These are phyloP conservation scores for Cladophialophora carrionii DNA, from an alignment of 2,329 filamentous ascomycete species.

Conservation along the genomic window DNA sequence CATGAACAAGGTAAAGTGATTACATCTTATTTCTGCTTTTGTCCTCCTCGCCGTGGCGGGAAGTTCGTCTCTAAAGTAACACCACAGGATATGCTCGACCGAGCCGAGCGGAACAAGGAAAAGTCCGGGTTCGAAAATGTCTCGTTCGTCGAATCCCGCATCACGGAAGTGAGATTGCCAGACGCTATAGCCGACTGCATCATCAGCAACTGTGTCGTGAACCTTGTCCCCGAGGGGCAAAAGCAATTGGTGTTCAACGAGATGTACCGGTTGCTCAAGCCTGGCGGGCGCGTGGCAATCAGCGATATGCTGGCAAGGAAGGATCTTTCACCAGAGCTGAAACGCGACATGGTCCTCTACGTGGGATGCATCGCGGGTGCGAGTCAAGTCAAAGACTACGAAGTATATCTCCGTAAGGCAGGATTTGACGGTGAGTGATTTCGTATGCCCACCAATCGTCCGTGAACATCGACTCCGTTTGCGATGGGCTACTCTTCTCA, in stretches of 20 bases:
- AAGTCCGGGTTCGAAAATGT: constrained; percentile 13
- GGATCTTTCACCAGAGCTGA: constrained; percentile 50
- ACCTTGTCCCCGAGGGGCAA: constrained; percentile 59
- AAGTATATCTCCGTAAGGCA: constrained; percentile 54
- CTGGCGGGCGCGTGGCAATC: constrained; percentile 61
- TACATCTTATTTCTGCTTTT: constrained; percentile 2
- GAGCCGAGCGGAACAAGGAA: neutral
- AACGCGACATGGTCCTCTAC: constrained; percentile 57
- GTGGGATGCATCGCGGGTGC: constrained; percentile 65
- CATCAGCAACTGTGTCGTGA: constrained; percentile 67
- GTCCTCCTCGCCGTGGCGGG: no score
- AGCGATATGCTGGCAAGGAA: constrained; percentile 60
- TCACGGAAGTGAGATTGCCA: constrained; percentile 55
- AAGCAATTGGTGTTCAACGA: constrained; percentile 61
- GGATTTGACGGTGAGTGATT: constrained; percentile 53
- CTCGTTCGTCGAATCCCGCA: constrained; percentile 55
- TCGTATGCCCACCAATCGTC: no score
- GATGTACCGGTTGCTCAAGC: constrained; percentile 61
- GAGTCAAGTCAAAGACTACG: constrained; percentile 57
- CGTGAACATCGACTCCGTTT: no score
- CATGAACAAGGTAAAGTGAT: constrained; percentile 7
- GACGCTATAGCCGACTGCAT: constrained; percentile 56
- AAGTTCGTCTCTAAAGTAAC: no score
- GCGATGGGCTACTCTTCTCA: no score
- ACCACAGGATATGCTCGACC: no score